Base-by-base conservation (phyloP, 139 green algal species). In the Trebouxia sp. region DNA sequence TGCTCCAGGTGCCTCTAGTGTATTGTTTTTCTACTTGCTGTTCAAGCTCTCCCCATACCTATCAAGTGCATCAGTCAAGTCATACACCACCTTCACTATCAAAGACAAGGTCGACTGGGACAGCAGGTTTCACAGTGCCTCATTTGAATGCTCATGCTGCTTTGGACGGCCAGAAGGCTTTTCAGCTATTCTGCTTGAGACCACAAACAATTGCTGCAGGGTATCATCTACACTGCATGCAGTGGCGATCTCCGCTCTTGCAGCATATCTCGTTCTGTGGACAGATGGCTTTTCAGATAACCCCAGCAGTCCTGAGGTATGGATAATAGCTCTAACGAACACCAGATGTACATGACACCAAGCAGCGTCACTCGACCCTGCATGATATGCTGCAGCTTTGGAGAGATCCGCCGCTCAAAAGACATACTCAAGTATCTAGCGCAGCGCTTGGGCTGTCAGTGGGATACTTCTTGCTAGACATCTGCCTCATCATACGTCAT, bases 201-300 rank as follows among this genome's bases (percentile, higher is more conserved):
- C 3, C 15, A 35, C 0, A 55, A 39, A 14, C 30, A 32, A 55
- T 48, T 24, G 0, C 11, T 43, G 28, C 32, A 82, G 78, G 78
- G 26, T 76, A 6, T 48, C 58, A 51, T 82, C 78, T 9, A 82
- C 78, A 10, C 26, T 82, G 24, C 78, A 82, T 67, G 78, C 78
- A 0, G 11, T 82, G 26, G 58, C 62, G 1, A 82, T 82, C 43
- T 65, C 62, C 10, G 47, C 41, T 8, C 43, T 58, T 35, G 66
- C 78, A 38, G 78, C 78, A 35, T 76, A 82, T 12, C 10, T 75
- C 39, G 37, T 82, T 12, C 20, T 74, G 20, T 37, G 47, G 42
- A 76, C 78, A 76, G 41, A 65, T 30, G 43, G 48, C 30, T 82
- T 76, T 53, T n/a, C 50, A 41, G 58, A 65, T 28, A 47, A 55